These are phyloP conservation scores for Cryptococcus sp. DNA, from an alignment of 1,284 basidiomycete species.

Conservation along the genomic window DNA sequence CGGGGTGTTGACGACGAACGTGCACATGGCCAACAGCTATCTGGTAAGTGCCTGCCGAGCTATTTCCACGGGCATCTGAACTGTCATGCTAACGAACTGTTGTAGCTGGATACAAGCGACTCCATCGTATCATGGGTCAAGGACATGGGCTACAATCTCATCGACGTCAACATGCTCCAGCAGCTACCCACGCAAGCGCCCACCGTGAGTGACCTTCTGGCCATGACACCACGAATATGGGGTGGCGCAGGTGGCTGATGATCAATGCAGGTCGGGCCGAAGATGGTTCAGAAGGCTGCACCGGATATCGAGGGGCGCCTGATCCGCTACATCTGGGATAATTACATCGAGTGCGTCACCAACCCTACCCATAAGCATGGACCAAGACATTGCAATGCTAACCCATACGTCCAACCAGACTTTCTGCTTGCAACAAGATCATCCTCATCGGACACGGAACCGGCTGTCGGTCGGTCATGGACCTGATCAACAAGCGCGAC, in stretches of 20 bases:
- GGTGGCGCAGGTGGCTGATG: too few species aligned
- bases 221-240: neutral
- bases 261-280: constrained; percentile 19
- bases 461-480: constrained; percentile 70
- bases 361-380: neutral
- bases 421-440: constrained; percentile 66
- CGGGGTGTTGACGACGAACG: constrained; percentile 66
- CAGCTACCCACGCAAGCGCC: constrained; percentile 55
- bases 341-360: constrained; percentile 71
- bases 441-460: constrained; percentile 83
- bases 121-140: constrained; percentile 72
- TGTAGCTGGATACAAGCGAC: constrained; percentile 79
- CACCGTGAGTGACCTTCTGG: constrained; percentile 18
- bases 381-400: neutral
- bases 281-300: constrained; percentile 29
- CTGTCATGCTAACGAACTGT: constrained; percentile 1
- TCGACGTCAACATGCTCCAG: constrained; percentile 84
- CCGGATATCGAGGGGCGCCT: constrained; percentile 54
- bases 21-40: constrained; percentile 74
- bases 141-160: constrained; percentile 62
- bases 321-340: constrained; percentile 88
- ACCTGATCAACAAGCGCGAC: constrained; percentile 65
- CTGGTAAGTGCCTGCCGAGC: constrained; percentile 43
- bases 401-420: constrained; percentile 51
- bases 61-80: neutral